A percentile compares a stretch with the other conserved stretches of the same genome.
Conservation (phyloP, 169 alveolate genomes). For the Babesia bigemina region DNA sequence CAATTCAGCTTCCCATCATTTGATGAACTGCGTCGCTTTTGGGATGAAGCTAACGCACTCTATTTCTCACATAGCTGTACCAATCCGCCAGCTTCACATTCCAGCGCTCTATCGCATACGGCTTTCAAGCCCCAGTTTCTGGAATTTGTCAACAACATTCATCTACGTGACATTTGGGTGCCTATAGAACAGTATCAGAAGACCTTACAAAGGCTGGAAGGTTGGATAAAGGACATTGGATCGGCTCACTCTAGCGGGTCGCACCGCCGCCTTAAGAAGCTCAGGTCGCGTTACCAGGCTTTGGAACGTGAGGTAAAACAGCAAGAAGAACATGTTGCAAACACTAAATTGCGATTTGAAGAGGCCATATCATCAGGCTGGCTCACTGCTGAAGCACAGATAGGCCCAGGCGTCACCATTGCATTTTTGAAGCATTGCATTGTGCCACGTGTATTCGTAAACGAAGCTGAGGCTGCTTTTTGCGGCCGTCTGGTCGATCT, state of each 20-base stretch:
- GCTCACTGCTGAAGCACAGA: constrained; percentile 20
- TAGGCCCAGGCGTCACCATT: constrained; percentile 51
- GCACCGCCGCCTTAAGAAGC: constrained; percentile 34
- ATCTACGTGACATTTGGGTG: constrained; percentile 42
- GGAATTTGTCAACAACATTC: constrained; percentile 28
- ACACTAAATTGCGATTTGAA: constrained; percentile 12
- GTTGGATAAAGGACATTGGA: constrained; percentile 26
- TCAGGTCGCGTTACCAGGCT: constrained; percentile 31
- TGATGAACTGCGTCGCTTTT: constrained; percentile 17
- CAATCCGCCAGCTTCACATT: not conserved
- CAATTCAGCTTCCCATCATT: constrained; percentile 6
- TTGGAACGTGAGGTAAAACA: constrained; percentile 28
- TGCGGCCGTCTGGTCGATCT: constrained; percentile 50
- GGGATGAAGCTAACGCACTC: constrained; percentile 34
- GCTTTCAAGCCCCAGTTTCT: constrained; percentile 31
- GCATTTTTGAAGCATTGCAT: constrained; percentile 37
- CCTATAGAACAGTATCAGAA: constrained; percentile 62
- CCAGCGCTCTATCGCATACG: constrained; percentile 10
- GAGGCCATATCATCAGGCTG: constrained; percentile 8
- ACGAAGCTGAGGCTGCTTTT: constrained; percentile 50
- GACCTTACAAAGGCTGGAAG: constrained; percentile 14
- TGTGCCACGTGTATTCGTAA: constrained; percentile 35
- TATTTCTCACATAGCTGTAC: not conserved
- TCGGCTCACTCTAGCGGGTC: constrained; percentile 21
- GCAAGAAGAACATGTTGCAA: constrained; percentile 26